Base-by-base conservation (phyloP, 148 eudicot genomes). In the Silene conica region DNA sequence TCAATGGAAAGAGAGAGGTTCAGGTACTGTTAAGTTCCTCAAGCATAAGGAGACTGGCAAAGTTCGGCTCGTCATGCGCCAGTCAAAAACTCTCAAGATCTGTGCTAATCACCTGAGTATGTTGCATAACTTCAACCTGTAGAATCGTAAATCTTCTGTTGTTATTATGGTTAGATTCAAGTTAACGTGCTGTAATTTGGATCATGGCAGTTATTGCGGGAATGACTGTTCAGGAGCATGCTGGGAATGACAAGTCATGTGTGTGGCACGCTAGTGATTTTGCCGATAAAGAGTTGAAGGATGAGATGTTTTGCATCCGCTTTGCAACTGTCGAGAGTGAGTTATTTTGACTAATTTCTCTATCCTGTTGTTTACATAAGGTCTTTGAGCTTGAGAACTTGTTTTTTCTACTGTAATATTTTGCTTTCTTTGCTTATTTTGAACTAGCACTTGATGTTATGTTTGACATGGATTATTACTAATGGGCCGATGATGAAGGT, bases 231-330 rank as follows among this genome's bases (percentile, higher is more conserved):
- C 98, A 94, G 82, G 98, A 94, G 72, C 97, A 94, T 71, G 90
- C 91, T 10, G 98, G 98, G 38, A 94, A 89, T 73, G 98, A 94
- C 3, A 94, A 94, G 80, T 94, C 96, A 0, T 94, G 98, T 74
- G 97, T 94, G 67, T 94, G 98, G 98, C 93, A 91, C 79, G 98
- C 98, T 14, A 73, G 84, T 70, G 97, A 94, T 81, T 94, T 75
- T 77, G 88, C 98, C 62, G 98, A 91, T 83, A 93, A 87, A 25
- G 98, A 94, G 75, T 75, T 94, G 79, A 94, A 94, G 80, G 90
- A 91, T 46, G 98, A 94, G 78, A 79, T 88, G 63, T 94, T 94
- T 58, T 83, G 88, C 74, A 88, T 94, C 66, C 83, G 97, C 20
- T 94, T 94, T 54, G 80, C 79, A 28, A 84, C 97, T 0, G 74